Evolutionary conservation across 2,329 filamentous ascomycete genomes (phyloP), one percentile per base, ranked within the genome.

Genomic region (Paramyrothecium sp.): DNA sequence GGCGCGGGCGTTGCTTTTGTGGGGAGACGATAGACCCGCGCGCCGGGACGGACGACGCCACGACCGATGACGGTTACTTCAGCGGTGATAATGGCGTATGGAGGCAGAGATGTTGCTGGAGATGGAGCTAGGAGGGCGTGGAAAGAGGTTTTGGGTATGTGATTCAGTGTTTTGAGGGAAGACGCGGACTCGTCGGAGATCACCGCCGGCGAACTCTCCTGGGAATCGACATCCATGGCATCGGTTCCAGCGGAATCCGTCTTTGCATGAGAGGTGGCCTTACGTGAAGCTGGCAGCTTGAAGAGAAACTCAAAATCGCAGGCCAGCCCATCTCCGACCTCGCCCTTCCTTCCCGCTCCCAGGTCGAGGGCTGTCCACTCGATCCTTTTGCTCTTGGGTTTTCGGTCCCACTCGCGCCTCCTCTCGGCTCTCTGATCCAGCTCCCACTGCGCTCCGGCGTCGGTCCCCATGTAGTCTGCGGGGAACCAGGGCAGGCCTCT

Each of bases 11-110:
- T 30, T 0, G 65, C 60, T 2, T 56, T 57, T 2, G 77, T 72
- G 3, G n/a, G 94, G 17, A 98, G 85, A 16, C 91, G 88, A 73
- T 98, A 99, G 62, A 98, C 87, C 38, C 95, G 85, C 3, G 94
- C 91, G 70, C 89, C 90, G 3, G 85, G 76, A 0, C 76, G 79
- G 3, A 88, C 90, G 1, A 89, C 83, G 23, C 95, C 94, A 56
- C 91, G 86, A 44, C 81, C 79, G 10, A 89, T 69, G 50, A 95
- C 80, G 1, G 78, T 86, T 55, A 98, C 78, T 53, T 82, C 84
- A 50, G 93, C 81, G 0, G 86, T 89, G 54, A 88, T 75, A 41
- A 86, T 63, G 20, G 76, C 70, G 54, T 77, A 19, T 7, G 75
- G 73, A 4, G 73, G 69, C 0, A 63, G 53, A 3, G 56, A 47